These are phyloP conservation scores for Pezicula neosporulosa DNA, from an alignment of 2,329 filamentous ascomycete genomes.

Conservation along the genomic window DNA sequence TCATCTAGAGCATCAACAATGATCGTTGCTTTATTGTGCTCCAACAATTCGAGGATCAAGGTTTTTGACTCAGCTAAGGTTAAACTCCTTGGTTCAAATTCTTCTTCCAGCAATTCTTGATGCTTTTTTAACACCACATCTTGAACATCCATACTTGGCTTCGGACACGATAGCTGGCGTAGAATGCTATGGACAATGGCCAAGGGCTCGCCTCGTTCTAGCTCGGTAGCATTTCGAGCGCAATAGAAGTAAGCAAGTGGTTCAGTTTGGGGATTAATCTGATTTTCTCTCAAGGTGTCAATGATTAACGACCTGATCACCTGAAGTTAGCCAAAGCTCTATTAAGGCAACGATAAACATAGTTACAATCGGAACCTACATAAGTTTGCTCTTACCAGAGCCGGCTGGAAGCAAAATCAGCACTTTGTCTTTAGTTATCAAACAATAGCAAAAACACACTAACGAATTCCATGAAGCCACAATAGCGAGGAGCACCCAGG, in stretches of 20 bases:
- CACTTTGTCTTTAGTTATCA: background rate
- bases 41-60: slow-evolving; percentile 1
- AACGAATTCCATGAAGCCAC: slow-evolving; percentile 30
- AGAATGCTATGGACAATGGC: slow-evolving; percentile 20
- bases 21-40: slow-evolving; percentile 7
- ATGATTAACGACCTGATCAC: no score
- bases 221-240: slow-evolving; percentile 18
- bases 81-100: background rate
- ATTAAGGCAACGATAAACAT: background rate
- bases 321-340: background rate
- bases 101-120: background rate
- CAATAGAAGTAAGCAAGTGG: slow-evolving; percentile 27
- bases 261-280: background rate
- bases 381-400: slow-evolving; percentile 31
- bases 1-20: slow-evolving; percentile 13
- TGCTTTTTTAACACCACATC: background rate
- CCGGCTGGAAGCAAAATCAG: slow-evolving; percentile 10
- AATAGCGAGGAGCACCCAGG: slow-evolving; percentile 28
- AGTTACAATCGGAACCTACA: slow-evolving; percentile 5
- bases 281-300: no score
- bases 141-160: background rate
- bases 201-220: slow-evolving; percentile 15
- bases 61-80: background rate
- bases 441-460: background rate
- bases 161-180: slow-evolving; percentile 16